These are phyloP conservation scores for Apiotrichum mycotoxinovorans DNA, from an alignment of 1,284 basidiomycete genomes.

Conservation along the genomic window DNA sequence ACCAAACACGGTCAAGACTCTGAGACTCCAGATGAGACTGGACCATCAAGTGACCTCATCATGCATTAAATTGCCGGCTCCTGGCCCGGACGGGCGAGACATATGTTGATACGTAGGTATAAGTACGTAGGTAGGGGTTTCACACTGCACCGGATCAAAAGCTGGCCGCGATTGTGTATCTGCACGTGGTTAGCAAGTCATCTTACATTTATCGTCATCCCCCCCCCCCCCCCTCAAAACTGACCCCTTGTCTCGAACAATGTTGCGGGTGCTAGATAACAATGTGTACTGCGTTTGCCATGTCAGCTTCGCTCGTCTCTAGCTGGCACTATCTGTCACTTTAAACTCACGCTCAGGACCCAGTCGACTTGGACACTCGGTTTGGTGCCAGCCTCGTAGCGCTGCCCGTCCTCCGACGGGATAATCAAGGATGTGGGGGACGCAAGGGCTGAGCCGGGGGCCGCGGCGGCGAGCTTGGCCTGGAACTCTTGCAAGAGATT, in stretches of 20 bases:
- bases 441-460: slow-evolving; percentile 4
- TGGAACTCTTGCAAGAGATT: slow-evolving; percentile 47
- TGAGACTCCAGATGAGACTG: too few relatives aligned
- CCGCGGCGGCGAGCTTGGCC: slow-evolving; percentile 13
- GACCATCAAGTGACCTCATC: too few relatives aligned
- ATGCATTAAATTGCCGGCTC: too few relatives aligned
- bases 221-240: background rate
- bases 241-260: slow-evolving; percentile 48
- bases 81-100: too few relatives aligned
- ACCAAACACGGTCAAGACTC: too few relatives aligned
- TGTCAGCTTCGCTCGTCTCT: background rate
- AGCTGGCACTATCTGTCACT: background rate
- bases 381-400: slow-evolving; percentile 19
- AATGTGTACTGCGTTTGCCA: slow-evolving; percentile 47
- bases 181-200: slow-evolving; percentile 13
- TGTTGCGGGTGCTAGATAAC: slow-evolving; percentile 43
- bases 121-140: too few relatives aligned
- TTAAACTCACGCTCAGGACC: slow-evolving; percentile 46
- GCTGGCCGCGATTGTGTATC: slow-evolving; percentile 36
- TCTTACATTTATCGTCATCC: background rate
- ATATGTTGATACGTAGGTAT: too few relatives aligned
- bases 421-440: slow-evolving; percentile 20
- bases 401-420: slow-evolving; percentile 26
- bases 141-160: too few relatives aligned
- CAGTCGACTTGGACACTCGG: slow-evolving; percentile 38